Conservation (phyloP, 1,139 yeast species). For the Yamadazyma dendronema region DNA sequence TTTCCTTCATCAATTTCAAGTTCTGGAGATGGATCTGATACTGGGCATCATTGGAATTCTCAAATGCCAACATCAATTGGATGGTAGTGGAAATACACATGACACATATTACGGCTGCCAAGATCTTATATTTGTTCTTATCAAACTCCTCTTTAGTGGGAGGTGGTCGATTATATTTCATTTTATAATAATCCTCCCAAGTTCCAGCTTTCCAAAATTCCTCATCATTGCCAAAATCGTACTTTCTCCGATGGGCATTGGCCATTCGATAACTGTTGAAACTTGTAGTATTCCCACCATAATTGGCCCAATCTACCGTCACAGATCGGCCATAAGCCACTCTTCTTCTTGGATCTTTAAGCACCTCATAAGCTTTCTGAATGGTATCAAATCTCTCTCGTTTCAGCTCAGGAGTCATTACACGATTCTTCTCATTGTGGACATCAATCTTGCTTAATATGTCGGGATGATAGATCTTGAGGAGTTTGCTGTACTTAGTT, state of each 20-base stretch:
- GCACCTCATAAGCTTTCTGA: slow-evolving; percentile 70
- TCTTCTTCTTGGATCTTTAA: slow-evolving; percentile 54
- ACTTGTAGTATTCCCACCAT: slow-evolving; percentile 34
- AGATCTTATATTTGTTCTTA: slow-evolving; percentile 45
- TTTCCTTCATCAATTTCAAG: slow-evolving; percentile 45
- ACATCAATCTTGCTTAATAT: slow-evolving; percentile 31
- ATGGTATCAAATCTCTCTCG: slow-evolving; percentile 65
- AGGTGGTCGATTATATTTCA: slow-evolving; percentile 37
- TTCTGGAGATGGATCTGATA: slow-evolving; percentile 34
- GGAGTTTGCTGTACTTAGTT: slow-evolving; percentile 57
- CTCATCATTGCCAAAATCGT: slow-evolving; percentile 38
- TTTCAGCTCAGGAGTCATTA: slow-evolving; percentile 39
- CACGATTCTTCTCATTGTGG: slow-evolving; percentile 26
- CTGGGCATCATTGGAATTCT: slow-evolving; percentile 30
- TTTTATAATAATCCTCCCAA: slow-evolving; percentile 65
- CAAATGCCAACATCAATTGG: slow-evolving; percentile 46
- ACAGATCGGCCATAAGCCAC: slow-evolving; percentile 30
- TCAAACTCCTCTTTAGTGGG: slow-evolving; percentile 45
- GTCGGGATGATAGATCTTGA: slow-evolving; percentile 90
- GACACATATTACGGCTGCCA: slow-evolving; percentile 42
- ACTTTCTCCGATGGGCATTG: slow-evolving; percentile 35
- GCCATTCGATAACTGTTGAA: slow-evolving; percentile 42
- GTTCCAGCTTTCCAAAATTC: slow-evolving; percentile 66
- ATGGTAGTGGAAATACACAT: slow-evolving; percentile 39
- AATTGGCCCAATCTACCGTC: slow-evolving; percentile 28